Evolutionary conservation across 2,329 filamentous ascomycete genomes (phyloP).

Genomic region (Aspergillus neotritici): DNA sequence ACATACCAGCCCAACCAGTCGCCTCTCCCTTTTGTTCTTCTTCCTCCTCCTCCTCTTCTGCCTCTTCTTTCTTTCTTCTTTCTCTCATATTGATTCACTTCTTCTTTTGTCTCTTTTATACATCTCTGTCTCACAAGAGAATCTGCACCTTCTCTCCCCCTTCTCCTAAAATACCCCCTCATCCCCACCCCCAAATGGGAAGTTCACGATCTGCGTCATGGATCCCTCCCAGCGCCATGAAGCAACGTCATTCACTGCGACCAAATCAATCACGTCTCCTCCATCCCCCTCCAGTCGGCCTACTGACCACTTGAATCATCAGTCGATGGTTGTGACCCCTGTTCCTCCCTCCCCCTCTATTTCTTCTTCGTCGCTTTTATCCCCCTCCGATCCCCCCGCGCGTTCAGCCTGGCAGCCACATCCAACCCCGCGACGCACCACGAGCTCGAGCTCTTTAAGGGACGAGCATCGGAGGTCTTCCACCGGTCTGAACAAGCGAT

Average conservation of each 20-base stretch:
- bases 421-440: constrained; percentile 24
- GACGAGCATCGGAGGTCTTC: constrained; percentile 34
- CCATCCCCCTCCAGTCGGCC: constrained; percentile 14
- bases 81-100: background rate
- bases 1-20: too few species aligned
- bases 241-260: constrained; percentile 17
- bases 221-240: constrained; percentile 26
- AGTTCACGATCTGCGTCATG: constrained; percentile 22
- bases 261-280: constrained; percentile 8
- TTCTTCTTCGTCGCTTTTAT: constrained; percentile 20
- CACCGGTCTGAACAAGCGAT: constrained; percentile 34
- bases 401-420: constrained; percentile 16
- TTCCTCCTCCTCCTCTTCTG: constrained; percentile 12
- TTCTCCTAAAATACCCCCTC: background rate
- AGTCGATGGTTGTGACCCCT: constrained; percentile 22
- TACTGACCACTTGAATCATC: constrained; percentile 23
- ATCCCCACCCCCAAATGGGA: constrained; percentile 10
- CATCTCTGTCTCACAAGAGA: background rate
- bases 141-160: background rate
- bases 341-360: constrained; percentile 23
- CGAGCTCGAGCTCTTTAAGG: constrained; percentile 32
- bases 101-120: background rate
- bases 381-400: constrained; percentile 19
- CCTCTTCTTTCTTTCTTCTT: background rate
- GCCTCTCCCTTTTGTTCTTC: background rate